Evolutionary conservation across 768 basidiomycete genomes (phyloP), one percentile per base, ranked within the genome.

Genomic region (Suillus fuscotomentosus): DNA sequence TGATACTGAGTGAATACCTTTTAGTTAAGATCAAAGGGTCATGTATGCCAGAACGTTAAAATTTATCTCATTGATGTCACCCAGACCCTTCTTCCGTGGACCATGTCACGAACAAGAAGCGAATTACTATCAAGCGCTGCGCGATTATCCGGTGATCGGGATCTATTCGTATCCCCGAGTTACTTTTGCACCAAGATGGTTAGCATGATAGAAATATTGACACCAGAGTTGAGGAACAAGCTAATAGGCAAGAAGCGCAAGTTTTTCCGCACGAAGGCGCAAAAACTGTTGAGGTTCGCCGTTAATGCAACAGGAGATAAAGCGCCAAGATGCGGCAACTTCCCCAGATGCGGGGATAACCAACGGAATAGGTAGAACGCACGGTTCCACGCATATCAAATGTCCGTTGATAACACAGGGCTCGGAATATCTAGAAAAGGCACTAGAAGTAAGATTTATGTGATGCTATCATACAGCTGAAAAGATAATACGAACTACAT

Each of bases 401-500:
- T 11, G 24, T 41, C 27, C 10, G 57, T 27, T 42, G 24, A 59
- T 42, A 20, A 42, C 41, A 41, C 9, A 27, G 27, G 24, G 10
- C 51, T 31, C 27, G 27, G 2, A 39, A 39, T 39, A n/a, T 20
- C 56, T 59, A 59, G 56, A 57, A 59, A 42, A 59, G 17, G 39
- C 27, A 17, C 57, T 59, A 31, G 24, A 59, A 27, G 24, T 42
- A 13, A 42, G 39, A 59, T 59, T 59, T 59, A 42, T 42, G 57
- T 31, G 57, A 24, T 59, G 38, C 36, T 59, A 59, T 59, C 31
- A 60, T 63, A 36, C 62, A 61, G n/a, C 57, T 24, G 54, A 60
- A 60, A 62, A 34, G 61, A 65, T 24, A 22, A 63, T 42, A 24
- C 15, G 64, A 36, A 63, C 50, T 62, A 51, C 45, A 62, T 10